Percentiles rank a stretch among this genome's conserved stretches.
These are phyloP conservation scores for Akanthomyces dipterigenus DNA, from an alignment of 2,329 filamentous ascomycete genomes.

Conservation along the genomic window DNA sequence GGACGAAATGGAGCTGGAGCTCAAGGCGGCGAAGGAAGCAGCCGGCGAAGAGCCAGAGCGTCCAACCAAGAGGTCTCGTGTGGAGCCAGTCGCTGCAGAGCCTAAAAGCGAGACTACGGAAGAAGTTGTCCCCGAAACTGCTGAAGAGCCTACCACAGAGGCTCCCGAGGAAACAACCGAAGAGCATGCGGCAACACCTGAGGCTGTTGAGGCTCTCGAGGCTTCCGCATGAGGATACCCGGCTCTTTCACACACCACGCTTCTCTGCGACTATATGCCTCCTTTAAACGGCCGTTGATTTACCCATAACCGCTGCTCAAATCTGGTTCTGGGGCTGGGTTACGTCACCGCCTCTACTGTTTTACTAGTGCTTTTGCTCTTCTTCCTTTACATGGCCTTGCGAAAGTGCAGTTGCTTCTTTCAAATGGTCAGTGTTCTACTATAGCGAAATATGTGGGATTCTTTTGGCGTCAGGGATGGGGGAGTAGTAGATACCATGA, in stretches of 20 bases:
- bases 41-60: slow-evolving; percentile 17
- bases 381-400: background rate
- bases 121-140: background rate
- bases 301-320: background rate
- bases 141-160: background rate
- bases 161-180: background rate
- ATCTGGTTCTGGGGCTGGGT: background rate
- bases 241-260: background rate
- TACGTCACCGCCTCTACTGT: background rate
- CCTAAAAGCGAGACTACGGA: background rate
- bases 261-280: background rate
- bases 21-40: slow-evolving; percentile 27
- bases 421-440: background rate
- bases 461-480: slow-evolving; percentile 4
- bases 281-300: background rate
- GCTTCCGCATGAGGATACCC: background rate
- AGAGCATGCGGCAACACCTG: background rate
- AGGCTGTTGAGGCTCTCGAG: background rate
- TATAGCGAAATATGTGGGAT: slow-evolving; percentile 7
- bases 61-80: slow-evolving; percentile 23
- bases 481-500: slow-evolving; percentile 5
- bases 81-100: slow-evolving; percentile 13
- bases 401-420: background rate
- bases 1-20: slow-evolving; percentile 66
- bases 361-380: background rate